These are phyloP conservation scores for Aspergillus japonicus DNA, from an alignment of 2,329 filamentous ascomycete species.

Conservation along the genomic window DNA sequence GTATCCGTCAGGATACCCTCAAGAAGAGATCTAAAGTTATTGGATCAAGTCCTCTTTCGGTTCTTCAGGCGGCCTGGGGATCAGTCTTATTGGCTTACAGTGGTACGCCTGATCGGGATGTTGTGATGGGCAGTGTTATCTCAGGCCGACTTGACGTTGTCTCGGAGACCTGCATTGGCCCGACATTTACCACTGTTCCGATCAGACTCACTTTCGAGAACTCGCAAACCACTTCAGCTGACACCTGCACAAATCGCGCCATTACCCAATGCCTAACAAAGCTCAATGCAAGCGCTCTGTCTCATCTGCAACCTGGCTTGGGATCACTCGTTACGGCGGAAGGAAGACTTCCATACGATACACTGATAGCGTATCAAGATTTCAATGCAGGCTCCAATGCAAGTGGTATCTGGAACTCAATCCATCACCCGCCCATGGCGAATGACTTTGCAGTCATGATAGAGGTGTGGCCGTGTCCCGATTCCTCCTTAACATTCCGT, in stretches of 20 bases:
- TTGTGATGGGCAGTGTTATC: constrained; percentile 37
- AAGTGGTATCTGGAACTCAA: constrained; percentile 19
- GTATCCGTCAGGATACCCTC: constrained; percentile 26
- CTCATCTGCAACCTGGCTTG: constrained; percentile 25
- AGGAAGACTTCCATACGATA: constrained; percentile 36
- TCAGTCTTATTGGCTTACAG: constrained; percentile 34
- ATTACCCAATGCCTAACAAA: constrained; percentile 26
- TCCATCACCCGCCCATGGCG: constrained; percentile 28
- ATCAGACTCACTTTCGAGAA: constrained; percentile 27
- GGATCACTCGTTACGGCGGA: constrained; percentile 25
- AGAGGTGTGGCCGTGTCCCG: constrained; percentile 28
- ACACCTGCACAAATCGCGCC: constrained; percentile 21
- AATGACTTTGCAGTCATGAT: constrained; percentile 35
- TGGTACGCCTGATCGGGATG: constrained; percentile 33
- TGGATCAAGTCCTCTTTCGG: constrained; percentile 32
- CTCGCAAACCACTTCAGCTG: constrained; percentile 14
- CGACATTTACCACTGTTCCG: constrained; percentile 37
- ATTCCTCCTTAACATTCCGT: constrained; percentile 27
- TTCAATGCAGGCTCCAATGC: constrained; percentile 22
- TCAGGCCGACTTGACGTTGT: constrained; percentile 29
- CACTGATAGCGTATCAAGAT: constrained; percentile 36
- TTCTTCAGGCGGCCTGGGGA: constrained; percentile 40
- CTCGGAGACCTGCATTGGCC: constrained; percentile 31
- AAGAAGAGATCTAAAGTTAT: constrained; percentile 30
- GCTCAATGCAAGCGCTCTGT: constrained; percentile 23